Evolutionary conservation across 768 basidiomycete species (phyloP), one percentile per base, ranked within the genome.

Genomic region (Agaricus subrufescens): DNA sequence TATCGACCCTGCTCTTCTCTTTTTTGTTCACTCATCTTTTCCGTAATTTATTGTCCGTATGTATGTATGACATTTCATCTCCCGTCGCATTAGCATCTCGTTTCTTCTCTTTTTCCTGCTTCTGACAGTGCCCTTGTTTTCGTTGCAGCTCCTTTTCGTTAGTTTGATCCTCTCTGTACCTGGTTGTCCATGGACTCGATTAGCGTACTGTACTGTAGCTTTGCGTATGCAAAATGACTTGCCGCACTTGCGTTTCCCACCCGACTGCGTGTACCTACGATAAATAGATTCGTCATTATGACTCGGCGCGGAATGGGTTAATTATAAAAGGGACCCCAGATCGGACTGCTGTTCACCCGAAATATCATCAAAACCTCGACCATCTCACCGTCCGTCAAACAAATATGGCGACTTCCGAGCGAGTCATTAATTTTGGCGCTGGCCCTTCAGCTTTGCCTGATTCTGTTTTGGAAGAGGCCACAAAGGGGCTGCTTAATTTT

Each of bases 371-470:
- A 30, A 29, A 46, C 29, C n/a, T 25, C 38, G 1, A 51, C 29
- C 10, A 43, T 50, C 43, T 25, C 47, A 40, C 27, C 46, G 45
- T 19, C 40, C 31, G 51, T 12, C 5, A 29, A 25, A 46, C 30
- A 7, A 6, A 45, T 45, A 61, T 58, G 59, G 77, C 77, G 76
- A 52, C 78, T 15, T 66, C 75, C 57, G 52, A 66, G 52, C 80
- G 93, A 52, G 79, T 85, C 37, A 81, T 89, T 66, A 98, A 99
- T 76, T 93, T 98, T 70, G 91, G 93, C 50, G 88, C 97, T 50
- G 97, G 97, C 1, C 97, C 97, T 14, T 97, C 94, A 19, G 87
- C 91, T 0, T 78, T 99, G 42, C 97, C 97, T 14, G 79, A 85
- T n/a, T 74, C 84, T 3, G 92, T 98, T 30, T 83, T 99, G 52